Conservation (phyloP, 1,284 basidiomycete species). For the Boletus calvinii region DNA sequence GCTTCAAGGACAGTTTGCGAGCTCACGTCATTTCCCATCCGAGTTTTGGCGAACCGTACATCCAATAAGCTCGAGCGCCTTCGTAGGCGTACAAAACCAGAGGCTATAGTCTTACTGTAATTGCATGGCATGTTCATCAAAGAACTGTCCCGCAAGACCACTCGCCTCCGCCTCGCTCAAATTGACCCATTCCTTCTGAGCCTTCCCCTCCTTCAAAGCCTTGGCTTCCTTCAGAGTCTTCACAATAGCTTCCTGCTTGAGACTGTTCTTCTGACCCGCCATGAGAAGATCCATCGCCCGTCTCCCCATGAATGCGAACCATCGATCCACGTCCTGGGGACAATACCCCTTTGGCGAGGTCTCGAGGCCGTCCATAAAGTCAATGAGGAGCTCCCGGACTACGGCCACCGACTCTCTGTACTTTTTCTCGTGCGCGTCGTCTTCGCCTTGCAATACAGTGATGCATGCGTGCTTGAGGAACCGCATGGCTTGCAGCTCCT, state of each 20-base stretch:
- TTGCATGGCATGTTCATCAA: constrained; percentile 18
- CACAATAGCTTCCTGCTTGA: constrained; percentile 17
- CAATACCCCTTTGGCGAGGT: constrained; percentile 1
- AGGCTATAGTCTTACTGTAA: not conserved
- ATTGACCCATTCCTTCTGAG: constrained; percentile 9
- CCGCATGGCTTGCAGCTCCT: constrained; percentile 11
- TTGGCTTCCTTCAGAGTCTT: constrained; percentile 17
- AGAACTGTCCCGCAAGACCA: constrained; percentile 8
- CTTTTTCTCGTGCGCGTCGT: constrained; percentile 13
- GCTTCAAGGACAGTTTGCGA: too few species aligned
- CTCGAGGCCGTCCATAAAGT: constrained; percentile 10
- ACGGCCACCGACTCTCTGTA: constrained; percentile 15
- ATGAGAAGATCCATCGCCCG: constrained; percentile 17
- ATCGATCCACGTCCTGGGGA: constrained; percentile 11
- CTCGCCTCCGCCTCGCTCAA: constrained; percentile 13
- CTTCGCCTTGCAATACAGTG: constrained; percentile 26
- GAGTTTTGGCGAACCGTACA: too few species aligned
- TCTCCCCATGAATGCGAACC: constrained; percentile 22
- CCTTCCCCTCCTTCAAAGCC: constrained; percentile 11
- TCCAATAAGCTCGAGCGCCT: not conserved
- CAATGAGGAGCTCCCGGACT: constrained; percentile 13
- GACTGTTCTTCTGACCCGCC: constrained; percentile 2
- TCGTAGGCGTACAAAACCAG: not conserved
- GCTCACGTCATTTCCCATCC: too few species aligned
- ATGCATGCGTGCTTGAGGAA: constrained; percentile 25